Evolutionary conservation across 371 early-diverging fungal genomes (phyloP), one percentile per base, ranked within the genome.

Genomic region (Mucor velutinosus): DNA sequence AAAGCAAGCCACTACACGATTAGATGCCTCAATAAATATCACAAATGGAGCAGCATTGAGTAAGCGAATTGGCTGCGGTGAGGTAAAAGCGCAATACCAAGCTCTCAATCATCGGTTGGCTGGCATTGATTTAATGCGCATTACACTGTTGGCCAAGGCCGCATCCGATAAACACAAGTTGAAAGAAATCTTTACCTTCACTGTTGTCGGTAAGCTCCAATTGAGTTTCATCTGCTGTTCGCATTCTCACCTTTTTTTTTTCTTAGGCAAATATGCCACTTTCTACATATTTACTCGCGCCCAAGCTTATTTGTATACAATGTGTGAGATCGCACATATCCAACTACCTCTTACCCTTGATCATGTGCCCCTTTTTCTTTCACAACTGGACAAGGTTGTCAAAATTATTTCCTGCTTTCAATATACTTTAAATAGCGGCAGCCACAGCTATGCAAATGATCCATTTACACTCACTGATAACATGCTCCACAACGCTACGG

Each of bases 311-410:
- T 23, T 69, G 11, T 73, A 69, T 61, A 73, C 69, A 62, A 72
- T 68, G 73, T 32, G 59, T 63, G 68, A 72, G 68, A 62, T 66
- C 39, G 66, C 58, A 59, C 73, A 73, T 64, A 64, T 69, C 33
- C 69, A 69, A 32, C 19, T 69, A 17, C 32, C 69, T 30, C 60
- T 69, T 21, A 41, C 33, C 27, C 58, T 73, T 58, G 49, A n/a
- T 63, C 35, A 73, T 64, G 45, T 66, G 11, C 64, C 64, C n/a
- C 55, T 73, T 10, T 69, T 73, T 17, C 63, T 73, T 64, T 58
- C 66, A 19, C 69, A 69, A 69, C 25, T 45, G 43, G 62, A 35
- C 61, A 73, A 73, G 25, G 43, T 73, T 33, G 56, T 60, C 19
- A 66, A 73, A 41, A 60, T 64, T 41, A 69, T 66, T 35, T 41